Base-by-base conservation (phyloP, 2,329 filamentous ascomycete species). In the Pseudogymnoascus sp. region DNA sequence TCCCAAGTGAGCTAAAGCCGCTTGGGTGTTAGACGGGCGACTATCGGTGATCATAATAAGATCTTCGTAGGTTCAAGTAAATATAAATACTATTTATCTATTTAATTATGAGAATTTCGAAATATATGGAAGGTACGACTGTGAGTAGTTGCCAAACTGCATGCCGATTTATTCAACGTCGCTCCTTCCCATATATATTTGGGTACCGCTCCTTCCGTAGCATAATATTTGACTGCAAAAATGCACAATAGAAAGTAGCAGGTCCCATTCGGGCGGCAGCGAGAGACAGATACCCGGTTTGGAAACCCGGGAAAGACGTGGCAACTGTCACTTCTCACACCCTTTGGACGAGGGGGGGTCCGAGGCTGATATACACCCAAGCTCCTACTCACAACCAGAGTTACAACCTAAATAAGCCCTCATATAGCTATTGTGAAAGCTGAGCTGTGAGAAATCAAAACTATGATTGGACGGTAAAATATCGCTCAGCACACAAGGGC, bases 1-100 rank as follows among this genome's bases (percentile, higher is more conserved):
- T 62, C 60, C 62, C 62, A 64, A 64, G 62, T 64, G 62, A 64
- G 62, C 62, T 62, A 64, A 64, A 64, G 62, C 62, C 62, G 62
- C 62, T 59, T 63, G 37, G 59, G 35, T 40, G 35, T 27, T 55
- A 55, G n/a, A 18, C 29, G 27, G n/a, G 12, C 12, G 7, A 12
- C 7, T 55, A 55, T 55, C 0, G 9, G 27, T 18, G 48, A 18
- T 33, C 5, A 55, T 55, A 55, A 10, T 7, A 52, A 15, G 13
- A 52, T 5, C 29, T 12, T 13, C 4, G n/a, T 12, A 2, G 1
- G 12, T 0, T 55, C 33, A 3, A 52, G 18, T 55, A n/a, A 18
- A 5, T 52, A 52, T n/a, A 31, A 52, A 33, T 33, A 12, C 29
- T 31, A 15, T 33, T 18, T 2, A 55, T 55, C n/a, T 33, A 33